phyloP scores from a whole-genome alignment of 768 basidiomycete genomes.

The Leccinellum rugosiceps region DNA sequence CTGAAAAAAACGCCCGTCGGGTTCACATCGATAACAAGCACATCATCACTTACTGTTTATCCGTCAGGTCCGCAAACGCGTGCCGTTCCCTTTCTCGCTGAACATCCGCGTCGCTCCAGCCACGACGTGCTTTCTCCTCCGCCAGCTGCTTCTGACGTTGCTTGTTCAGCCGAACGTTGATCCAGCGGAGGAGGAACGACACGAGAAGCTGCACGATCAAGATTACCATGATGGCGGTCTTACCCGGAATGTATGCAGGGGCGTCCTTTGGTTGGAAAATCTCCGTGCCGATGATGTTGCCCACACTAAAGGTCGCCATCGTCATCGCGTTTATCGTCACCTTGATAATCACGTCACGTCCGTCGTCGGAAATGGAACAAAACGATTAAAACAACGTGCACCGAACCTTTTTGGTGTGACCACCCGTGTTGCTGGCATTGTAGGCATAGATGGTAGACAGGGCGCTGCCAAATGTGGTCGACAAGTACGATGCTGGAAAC shows the following conservation, averaged over 20 bases:
- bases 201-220: conserved; percentile 50
- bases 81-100: conserved; percentile 55
- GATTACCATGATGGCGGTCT: conserved; percentile 61
- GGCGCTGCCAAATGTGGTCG: conserved; percentile 57
- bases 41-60: conserved; percentile 50
- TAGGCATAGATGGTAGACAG: conserved; percentile 61
- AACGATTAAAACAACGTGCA: neutral
- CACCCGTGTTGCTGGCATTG: conserved; percentile 61
- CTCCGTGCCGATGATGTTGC: conserved; percentile 62
- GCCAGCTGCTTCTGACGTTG: conserved; percentile 42
- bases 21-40: neutral
- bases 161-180: conserved; percentile 52
- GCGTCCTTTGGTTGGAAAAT: conserved; percentile 63
- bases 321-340: conserved; percentile 63
- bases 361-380: neutral
- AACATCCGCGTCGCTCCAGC: conserved; percentile 58
- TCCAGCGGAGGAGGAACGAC: conserved; percentile 47
- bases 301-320: conserved; percentile 49
- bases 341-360: conserved; percentile 9
- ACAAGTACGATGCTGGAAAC: conserved; percentile 45
- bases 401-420: conserved; percentile 60
- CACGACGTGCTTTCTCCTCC: conserved; percentile 42
- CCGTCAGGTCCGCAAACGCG: conserved; percentile 62
- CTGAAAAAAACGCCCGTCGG: conserved; percentile 27
- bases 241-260: conserved; percentile 62